Percentiles rank a stretch among this genome's conserved stretches.
Evolutionary conservation across 371 early-diverging fungal species (phyloP).

Genomic region (Apophysomyces variabilis): DNA sequence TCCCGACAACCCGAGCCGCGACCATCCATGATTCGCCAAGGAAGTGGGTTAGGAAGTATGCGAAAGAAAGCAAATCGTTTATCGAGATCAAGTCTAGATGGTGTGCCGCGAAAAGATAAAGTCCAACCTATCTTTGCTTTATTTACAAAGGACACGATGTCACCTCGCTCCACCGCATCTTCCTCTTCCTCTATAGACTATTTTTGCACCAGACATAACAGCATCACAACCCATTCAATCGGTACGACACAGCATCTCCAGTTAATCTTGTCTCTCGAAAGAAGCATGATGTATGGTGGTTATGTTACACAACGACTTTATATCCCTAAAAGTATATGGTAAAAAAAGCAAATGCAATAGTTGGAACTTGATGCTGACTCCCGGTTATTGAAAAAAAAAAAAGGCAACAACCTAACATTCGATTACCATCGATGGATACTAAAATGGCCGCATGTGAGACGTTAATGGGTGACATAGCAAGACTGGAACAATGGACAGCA

Average conservation of each 20-base stretch:
- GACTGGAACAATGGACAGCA: constrained; percentile 43
- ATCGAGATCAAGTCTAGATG: constrained; percentile 38
- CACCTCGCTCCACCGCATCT: constrained; percentile 11
- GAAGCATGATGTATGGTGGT: constrained; percentile 56
- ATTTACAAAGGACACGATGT: constrained; percentile 21
- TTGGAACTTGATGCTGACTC: too few species aligned
- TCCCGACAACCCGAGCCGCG: constrained; percentile 9
- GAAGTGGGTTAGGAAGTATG: constrained; percentile 32
- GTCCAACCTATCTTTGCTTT: constrained; percentile 22
- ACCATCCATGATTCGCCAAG: constrained; percentile 11
- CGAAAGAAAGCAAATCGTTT: constrained; percentile 39
- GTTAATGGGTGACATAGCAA: constrained; percentile 34
- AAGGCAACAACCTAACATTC: constrained; percentile 54
- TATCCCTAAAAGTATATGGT: constrained; percentile 66
- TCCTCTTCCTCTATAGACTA: constrained; percentile 10
- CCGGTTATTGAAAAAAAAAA: neutral
- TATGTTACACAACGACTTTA: constrained; percentile 57
- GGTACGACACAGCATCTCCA: constrained; percentile 19
- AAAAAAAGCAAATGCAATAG: neutral
- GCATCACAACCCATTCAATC: neutral
- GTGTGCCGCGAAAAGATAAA: constrained; percentile 20
- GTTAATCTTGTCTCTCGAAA: constrained; percentile 47
- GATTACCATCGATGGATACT: constrained; percentile 55
- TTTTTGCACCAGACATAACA: constrained; percentile 9
- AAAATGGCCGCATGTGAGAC: constrained; percentile 59